Conservation (phyloP, 1,284 basidiomycete genomes). For the Heterobasidion irregulare region DNA sequence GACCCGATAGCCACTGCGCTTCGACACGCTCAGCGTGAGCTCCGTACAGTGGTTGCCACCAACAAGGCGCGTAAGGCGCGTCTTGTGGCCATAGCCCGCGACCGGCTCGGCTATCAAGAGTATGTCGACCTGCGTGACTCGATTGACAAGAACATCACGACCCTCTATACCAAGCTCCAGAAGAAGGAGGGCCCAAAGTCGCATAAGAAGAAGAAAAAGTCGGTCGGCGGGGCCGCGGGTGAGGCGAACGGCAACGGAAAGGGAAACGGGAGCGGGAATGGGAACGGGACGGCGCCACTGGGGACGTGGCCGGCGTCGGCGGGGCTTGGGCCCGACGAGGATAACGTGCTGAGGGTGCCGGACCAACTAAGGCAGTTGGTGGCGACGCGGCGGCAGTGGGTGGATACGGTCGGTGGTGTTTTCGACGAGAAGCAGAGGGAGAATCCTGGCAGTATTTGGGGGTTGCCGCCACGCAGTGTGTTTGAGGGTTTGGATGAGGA, state of each 20-base stretch:
- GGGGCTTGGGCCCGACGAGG: constrained; percentile 60
- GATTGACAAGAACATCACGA: constrained; percentile 74
- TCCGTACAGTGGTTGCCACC: constrained; percentile 66
- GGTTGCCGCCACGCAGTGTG: constrained; percentile 66
- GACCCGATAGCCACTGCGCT: constrained; percentile 90
- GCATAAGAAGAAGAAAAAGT: constrained; percentile 61
- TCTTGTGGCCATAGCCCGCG: constrained; percentile 72
- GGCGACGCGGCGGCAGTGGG: constrained; percentile 65
- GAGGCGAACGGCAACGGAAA: constrained; percentile 19
- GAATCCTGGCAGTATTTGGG: constrained; percentile 60
- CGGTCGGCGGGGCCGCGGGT: constrained; percentile 29
- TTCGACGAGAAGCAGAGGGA: constrained; percentile 62
- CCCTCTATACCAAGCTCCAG: constrained; percentile 65
- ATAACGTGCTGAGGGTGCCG: constrained; percentile 56
- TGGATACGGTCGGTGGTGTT: constrained; percentile 56
- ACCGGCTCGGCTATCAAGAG: constrained; percentile 85
- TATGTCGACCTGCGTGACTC: constrained; percentile 75
- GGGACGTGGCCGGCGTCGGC: constrained; percentile 55
- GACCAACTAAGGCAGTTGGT: constrained; percentile 67
- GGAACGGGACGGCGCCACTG: constrained; percentile 11
- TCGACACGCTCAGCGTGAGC: constrained; percentile 79
- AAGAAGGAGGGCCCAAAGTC: constrained; percentile 64
- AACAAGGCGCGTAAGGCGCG: constrained; percentile 81
- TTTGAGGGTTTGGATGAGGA: constrained; percentile 70
- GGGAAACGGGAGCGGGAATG: constrained; percentile 7